A percentile compares a stretch with the other conserved stretches of the same genome.
phyloP scores from a whole-genome alignment of 2,329 filamentous ascomycete genomes.

The Xylariales sp. region DNA sequence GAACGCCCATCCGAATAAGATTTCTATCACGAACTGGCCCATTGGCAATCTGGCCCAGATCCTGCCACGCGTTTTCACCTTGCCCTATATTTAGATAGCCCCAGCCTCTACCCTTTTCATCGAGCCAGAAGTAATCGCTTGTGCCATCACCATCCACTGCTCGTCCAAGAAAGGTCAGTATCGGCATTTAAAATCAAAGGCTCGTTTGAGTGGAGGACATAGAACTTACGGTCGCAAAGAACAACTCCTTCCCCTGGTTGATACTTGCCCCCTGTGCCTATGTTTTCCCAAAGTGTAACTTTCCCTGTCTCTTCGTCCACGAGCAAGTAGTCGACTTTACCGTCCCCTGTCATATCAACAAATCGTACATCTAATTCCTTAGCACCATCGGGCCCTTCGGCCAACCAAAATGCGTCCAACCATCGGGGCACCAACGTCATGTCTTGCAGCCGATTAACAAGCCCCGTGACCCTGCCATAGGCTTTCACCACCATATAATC shows the following conservation, averaged over 20 bases:
- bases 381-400: constrained; percentile 10
- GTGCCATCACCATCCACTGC: constrained; percentile 9
- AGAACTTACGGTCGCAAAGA: constrained; percentile 3
- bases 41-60: constrained; percentile 1
- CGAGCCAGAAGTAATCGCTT: constrained; percentile 11
- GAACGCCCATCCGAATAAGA: neutral
- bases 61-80: neutral
- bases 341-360: constrained; percentile 19
- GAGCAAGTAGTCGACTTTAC: constrained; percentile 14
- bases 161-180: neutral
- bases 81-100: constrained; percentile 3
- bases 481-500: constrained; percentile 18
- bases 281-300: constrained; percentile 17
- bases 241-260: constrained; percentile 6
- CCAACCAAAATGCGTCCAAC: neutral
- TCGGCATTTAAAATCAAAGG: neutral
- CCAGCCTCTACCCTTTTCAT: constrained; percentile 8
- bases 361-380: constrained; percentile 6
- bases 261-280: constrained; percentile 4
- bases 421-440: constrained; percentile 1
- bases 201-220: neutral
- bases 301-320: constrained; percentile 3
- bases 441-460: constrained; percentile 10
- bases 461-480: constrained; percentile 3
- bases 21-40: neutral